These are phyloP conservation scores for Coniochaeta prunicola DNA, from an alignment of 2,329 filamentous ascomycete species.

Conservation along the genomic window DNA sequence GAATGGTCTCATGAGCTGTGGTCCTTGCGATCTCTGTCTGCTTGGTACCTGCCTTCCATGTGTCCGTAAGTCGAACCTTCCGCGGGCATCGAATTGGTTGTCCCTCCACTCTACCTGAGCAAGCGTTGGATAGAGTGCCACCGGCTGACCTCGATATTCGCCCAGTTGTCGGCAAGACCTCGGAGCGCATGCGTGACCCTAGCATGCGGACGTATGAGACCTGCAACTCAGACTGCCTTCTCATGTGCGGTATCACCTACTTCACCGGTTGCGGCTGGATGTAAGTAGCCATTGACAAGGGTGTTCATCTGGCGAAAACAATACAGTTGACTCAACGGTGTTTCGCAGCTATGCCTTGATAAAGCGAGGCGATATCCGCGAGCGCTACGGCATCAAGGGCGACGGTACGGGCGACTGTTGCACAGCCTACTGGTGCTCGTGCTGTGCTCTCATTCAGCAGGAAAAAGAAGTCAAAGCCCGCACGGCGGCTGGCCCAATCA, in stretches of 20 bases:
- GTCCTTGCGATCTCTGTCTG: conserved; percentile 29
- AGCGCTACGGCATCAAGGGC: conserved; percentile 46
- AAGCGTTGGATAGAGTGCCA: neutral
- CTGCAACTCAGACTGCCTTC: conserved; percentile 34
- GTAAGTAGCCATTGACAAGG: conserved; percentile 18
- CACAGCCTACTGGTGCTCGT: conserved; percentile 45
- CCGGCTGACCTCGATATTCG: neutral
- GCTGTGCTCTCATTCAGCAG: conserved; percentile 51
- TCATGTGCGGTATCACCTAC: conserved; percentile 29
- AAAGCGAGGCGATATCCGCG: conserved; percentile 46
- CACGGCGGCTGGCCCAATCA: conserved; percentile 6
- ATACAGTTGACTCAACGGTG: neutral
- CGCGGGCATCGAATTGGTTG: neutral
- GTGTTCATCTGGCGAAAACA: neutral
- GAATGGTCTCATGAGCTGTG: conserved; percentile 30
- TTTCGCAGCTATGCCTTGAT: conserved; percentile 35
- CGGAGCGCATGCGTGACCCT: conserved; percentile 36
- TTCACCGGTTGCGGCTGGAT: conserved; percentile 36
- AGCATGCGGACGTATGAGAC: conserved; percentile 28
- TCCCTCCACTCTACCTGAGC: neutral
- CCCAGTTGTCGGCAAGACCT: conserved; percentile 35
- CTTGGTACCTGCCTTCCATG: conserved; percentile 34
- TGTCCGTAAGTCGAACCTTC: conserved; percentile 26
- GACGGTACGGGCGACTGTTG: conserved; percentile 41
- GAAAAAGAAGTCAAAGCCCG: conserved; percentile 41